Evolutionary conservation across 371 early-diverging fungal species (phyloP), one percentile per base, ranked within the genome.

Genomic region (Mucor irregularis): DNA sequence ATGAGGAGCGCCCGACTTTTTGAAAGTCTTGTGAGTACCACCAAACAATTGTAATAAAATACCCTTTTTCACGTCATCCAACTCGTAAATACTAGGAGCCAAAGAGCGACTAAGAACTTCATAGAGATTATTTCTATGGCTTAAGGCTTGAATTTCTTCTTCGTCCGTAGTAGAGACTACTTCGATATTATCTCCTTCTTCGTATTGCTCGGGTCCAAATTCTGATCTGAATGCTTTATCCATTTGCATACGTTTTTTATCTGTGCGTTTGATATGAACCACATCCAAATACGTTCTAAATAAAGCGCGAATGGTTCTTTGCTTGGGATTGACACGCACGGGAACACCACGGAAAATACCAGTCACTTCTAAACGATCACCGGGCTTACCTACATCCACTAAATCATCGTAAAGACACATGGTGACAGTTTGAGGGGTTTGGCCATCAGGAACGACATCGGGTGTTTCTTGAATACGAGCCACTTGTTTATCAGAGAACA

Each of bases 1-100:
- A 13, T 78, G 74, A 9, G 96, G 86, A 28, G 88, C 66, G 14
- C 91, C 90, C 42, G 91, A 77, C 48, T 86, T 85, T 55, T 78
- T 76, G 60, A 86, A 83, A 22, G 69, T 61, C 69, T 93, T 92
- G 69, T 93, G 85, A 33, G 90, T 85, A n/a, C 99, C 99, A 55
- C 99, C 99, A 84, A 99, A 97, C 51, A 99, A 74, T 72, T 99
- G 99, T 52, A 99, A 73, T 30, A 99, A 73, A 17, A 97, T 87
- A 5, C 97, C 99, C 73, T 98, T 98, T 76, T 99, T 99, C 13
- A 97, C 96, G 76, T 97, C 97, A 19, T 96, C 96, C 81, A 97
- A 80, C 57, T 97, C 98, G 64, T 82, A 99, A 66, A 99, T 96
- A 55, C 96, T 95, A 28, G 99, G 99, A 0, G 99, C 99, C 46